Percentiles rank a stretch among this genome's conserved stretches.
These are phyloP conservation scores for Pleurotus djamor DNA, from an alignment of 768 basidiomycete species.

Conservation along the genomic window DNA sequence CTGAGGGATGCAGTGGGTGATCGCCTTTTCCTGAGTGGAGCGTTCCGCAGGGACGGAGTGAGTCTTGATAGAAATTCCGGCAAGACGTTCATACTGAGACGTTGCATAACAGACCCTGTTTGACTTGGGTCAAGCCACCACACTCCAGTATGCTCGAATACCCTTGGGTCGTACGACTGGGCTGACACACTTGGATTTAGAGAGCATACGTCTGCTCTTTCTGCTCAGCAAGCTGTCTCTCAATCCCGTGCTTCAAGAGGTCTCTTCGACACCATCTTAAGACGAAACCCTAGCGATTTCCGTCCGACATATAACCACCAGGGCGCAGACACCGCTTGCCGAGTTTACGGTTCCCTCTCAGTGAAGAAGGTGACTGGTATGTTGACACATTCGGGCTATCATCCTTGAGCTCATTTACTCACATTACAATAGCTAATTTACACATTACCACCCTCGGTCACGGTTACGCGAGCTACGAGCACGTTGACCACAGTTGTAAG, in stretches of 20 bases:
- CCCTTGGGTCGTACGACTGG: neutral
- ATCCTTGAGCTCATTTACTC: neutral
- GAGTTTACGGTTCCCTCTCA: constrained; percentile 78
- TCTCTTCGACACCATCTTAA: constrained; percentile 57
- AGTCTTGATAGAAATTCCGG: constrained; percentile 16
- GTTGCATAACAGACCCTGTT: constrained; percentile 58
- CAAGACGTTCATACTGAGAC: neutral
- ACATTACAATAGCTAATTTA: constrained; percentile 61
- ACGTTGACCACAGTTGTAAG: constrained; percentile 85
- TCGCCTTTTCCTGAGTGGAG: constrained; percentile 75
- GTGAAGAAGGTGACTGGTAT: constrained; percentile 90
- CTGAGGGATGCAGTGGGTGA: constrained; percentile 94
- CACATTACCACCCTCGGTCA: constrained; percentile 96
- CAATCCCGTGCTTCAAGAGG: constrained; percentile 79
- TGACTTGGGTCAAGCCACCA: constrained; percentile 77
- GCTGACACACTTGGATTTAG: constrained; percentile 25
- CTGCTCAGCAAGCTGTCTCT: constrained; percentile 65
- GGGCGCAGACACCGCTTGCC: constrained; percentile 73
- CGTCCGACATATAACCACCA: constrained; percentile 74
- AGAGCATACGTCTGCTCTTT: constrained; percentile 63
- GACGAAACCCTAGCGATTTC: constrained; percentile 42
- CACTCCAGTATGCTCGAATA: constrained; percentile 49
- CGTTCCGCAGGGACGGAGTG: constrained; percentile 84
- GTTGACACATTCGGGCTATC: constrained; percentile 5
- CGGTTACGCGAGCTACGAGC: constrained; percentile 84